Base-by-base conservation (phyloP, 306 rosid genomes). In the Prunus padus region DNA sequence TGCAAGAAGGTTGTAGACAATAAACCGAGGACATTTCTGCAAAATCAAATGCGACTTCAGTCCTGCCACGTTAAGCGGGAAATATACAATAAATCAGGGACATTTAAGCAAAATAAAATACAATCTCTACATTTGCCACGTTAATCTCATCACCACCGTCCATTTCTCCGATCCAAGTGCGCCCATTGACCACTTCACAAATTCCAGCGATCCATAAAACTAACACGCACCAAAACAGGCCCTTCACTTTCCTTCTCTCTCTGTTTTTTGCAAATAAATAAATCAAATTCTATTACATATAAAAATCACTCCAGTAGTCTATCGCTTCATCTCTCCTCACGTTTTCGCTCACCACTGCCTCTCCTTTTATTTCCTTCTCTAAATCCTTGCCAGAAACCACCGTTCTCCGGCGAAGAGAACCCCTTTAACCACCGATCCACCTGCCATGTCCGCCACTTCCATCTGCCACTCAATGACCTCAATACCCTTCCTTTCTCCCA, bases 401-500 rank as follows among this genome's bases (percentile, higher is more conserved):
- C 69, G 10, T n/a, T 77, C 78, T 20, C 78, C 80, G 83, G 88
- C 85, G 89, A 76, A 15, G 7, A 42, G 9, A 20, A 52, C 56
- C 46, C 33, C 8, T 6, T 49, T 31, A 3, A 14, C 28, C 11
- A 5, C 57, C 12, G 40, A 3, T 40, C 59, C 75, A 69, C 64
- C 20, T 14, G 19, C 72, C 69, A 67, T 63, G 84, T 71, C 78
- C 78, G 42, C 86, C 65, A 0, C 65, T 62, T 70, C 37, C 6
- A 52, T 26, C 49, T 76, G 84, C 52, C 71, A 79, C 60, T 49
- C 85, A 7, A 56, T 88, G 71, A 42, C 85, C 56, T 82, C 91
- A 26, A 42, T 74, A 51, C 88, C 89, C 11, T 65, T 83, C 40
- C 59, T 78, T 3, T 72, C 77, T 51, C 82, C 77, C 47, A 11